phyloP scores from a whole-genome alignment of 2,329 filamentous ascomycete species.

The Calonectria crousiana region DNA sequence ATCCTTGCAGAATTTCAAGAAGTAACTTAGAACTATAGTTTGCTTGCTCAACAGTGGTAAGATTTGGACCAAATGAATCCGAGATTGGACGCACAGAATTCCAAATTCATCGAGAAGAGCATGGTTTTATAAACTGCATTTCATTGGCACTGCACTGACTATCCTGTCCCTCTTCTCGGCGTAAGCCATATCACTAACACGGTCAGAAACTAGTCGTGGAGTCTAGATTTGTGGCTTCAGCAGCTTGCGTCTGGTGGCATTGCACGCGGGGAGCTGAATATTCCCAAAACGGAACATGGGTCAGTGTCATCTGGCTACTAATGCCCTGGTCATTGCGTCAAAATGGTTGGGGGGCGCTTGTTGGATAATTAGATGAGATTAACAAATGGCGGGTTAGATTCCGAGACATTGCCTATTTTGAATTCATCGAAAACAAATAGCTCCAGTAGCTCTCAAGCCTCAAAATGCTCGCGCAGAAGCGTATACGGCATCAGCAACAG shows the following conservation, averaged over 20 bases:
- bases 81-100: background rate
- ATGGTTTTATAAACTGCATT: background rate
- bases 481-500: conserved; percentile 17
- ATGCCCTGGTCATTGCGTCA: background rate
- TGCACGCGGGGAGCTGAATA: background rate
- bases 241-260: background rate
- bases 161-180: background rate
- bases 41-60: background rate
- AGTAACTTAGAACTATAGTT: background rate
- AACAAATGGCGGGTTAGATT: background rate
- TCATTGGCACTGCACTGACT: background rate
- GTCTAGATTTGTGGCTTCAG: background rate
- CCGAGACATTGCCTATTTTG: background rate
- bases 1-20: background rate
- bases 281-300: background rate
- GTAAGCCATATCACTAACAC: background rate
- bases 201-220: background rate
- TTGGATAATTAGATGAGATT: background rate
- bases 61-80: background rate
- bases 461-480: conserved; percentile 10
- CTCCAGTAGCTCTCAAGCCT: background rate
- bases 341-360: background rate
- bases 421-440: background rate
- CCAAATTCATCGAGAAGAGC: background rate
- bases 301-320: background rate